Evolutionary conservation across 371 early-diverging fungal genomes (phyloP).

Genomic region (Saksenaea vasiformis): DNA sequence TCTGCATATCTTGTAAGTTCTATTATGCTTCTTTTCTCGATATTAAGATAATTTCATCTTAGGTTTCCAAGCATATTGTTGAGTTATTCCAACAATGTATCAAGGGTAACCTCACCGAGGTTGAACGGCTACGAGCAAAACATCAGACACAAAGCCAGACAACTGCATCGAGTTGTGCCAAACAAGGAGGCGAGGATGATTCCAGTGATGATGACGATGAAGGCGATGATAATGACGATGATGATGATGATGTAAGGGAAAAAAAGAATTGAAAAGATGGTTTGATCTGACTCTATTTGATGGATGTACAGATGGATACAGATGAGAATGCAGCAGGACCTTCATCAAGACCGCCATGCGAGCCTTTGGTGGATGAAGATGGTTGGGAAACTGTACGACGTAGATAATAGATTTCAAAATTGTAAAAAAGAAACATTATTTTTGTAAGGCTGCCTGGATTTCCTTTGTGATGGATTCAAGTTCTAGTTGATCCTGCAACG

Average conservation of each 20-base stretch:
- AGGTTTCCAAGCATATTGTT: constrained; percentile 56
- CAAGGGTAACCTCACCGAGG: constrained; percentile 52
- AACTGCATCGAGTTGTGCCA: constrained; percentile 33
- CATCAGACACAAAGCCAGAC: constrained; percentile 28
- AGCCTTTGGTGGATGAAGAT: constrained; percentile 51
- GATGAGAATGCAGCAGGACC: constrained; percentile 41
- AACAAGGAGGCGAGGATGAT: constrained; percentile 20
- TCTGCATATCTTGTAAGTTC: constrained; percentile 50
- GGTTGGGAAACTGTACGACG: constrained; percentile 53
- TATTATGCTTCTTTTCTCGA: not conserved
- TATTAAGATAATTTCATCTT: no score
- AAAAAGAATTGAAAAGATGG: not conserved
- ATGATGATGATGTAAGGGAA: constrained; percentile 15
- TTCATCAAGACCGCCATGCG: constrained; percentile 22
- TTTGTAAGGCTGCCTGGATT: constrained; percentile 9
- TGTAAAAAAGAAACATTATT: not conserved
- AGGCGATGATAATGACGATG: constrained; percentile 29
- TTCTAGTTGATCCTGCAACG: constrained; percentile 9
- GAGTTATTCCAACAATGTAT: constrained; percentile 56
- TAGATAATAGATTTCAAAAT: constrained; percentile 13
- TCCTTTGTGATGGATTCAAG: constrained; percentile 13
- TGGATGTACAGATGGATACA: constrained; percentile 33
- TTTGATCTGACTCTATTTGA: not conserved
- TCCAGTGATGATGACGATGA: constrained; percentile 36
- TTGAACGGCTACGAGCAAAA: constrained; percentile 52